These are phyloP conservation scores for Penicillium silybi DNA, from an alignment of 495 filamentous ascomycete genomes.

Conservation along the genomic window DNA sequence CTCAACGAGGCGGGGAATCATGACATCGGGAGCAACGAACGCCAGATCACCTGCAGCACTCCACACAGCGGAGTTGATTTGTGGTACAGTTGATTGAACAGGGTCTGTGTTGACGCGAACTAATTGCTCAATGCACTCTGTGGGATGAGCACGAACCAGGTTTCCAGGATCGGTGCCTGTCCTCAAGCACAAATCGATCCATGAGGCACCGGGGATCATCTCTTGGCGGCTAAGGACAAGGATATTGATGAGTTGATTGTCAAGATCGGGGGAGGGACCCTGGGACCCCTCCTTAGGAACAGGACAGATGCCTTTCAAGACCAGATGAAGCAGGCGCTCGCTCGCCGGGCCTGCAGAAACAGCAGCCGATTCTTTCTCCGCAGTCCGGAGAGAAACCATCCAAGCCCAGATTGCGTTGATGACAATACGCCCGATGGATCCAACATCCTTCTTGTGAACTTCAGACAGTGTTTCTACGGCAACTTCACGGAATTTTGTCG, in stretches of 20 bases:
- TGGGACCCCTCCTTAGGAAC: constrained; percentile 32
- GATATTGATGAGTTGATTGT: constrained; percentile 65
- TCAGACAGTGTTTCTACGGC: constrained; percentile 54
- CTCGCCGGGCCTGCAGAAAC: constrained; percentile 62
- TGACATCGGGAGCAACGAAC: constrained; percentile 82
- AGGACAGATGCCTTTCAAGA: constrained; percentile 69
- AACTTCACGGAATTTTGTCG: constrained; percentile 54
- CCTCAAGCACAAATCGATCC: constrained; percentile 83
- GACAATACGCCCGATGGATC: constrained; percentile 53
- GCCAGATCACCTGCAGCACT: constrained; percentile 82
- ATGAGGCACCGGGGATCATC: constrained; percentile 70
- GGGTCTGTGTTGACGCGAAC: constrained; percentile 37
- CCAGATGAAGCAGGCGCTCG: constrained; percentile 48
- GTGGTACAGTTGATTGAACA: constrained; percentile 36
- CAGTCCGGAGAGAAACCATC: constrained; percentile 58
- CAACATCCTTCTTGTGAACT: constrained; percentile 54
- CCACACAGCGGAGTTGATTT: constrained; percentile 65
- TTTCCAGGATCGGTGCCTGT: constrained; percentile 77
- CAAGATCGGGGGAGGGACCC: constrained; percentile 40
- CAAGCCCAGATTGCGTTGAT: constrained; percentile 79
- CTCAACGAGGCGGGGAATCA: constrained; percentile 70
- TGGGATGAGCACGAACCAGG: constrained; percentile 53
- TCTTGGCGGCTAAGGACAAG: constrained; percentile 75
- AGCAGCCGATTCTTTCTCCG: constrained; percentile 75
- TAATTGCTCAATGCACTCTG: constrained; percentile 48